These are phyloP conservation scores for Neonectria ditissima DNA, from an alignment of 2,329 filamentous ascomycete genomes.

Conservation along the genomic window DNA sequence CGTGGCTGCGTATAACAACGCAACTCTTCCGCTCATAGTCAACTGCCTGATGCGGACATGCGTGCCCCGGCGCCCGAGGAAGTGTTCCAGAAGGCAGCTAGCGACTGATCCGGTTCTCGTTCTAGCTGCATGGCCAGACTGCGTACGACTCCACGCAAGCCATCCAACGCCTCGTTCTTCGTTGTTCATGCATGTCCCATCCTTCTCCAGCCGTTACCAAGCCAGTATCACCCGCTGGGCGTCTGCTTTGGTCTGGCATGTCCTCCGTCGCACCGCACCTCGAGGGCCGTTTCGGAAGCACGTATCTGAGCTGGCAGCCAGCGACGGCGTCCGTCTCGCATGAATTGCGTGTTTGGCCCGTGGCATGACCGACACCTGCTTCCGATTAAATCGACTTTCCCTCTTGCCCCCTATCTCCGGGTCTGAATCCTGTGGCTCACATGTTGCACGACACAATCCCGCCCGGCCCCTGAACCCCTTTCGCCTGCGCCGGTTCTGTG, in stretches of 20 bases:
- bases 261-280: constrained; percentile 14
- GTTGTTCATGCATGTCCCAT: constrained; percentile 12
- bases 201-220: neutral
- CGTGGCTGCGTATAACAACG: neutral
- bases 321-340: neutral
- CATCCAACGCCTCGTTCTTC: constrained; percentile 8
- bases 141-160: constrained; percentile 22
- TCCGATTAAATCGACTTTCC: constrained; percentile 6
- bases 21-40: neutral
- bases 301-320: neutral
- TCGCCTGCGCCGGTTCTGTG: neutral
- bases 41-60: constrained; percentile 10
- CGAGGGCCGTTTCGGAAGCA: constrained; percentile 6
- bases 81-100: constrained; percentile 34
- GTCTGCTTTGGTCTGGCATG: constrained; percentile 5
- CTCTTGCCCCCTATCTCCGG: neutral
- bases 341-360: constrained; percentile 1
- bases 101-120: constrained; percentile 21
- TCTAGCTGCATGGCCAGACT: constrained; percentile 27
- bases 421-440: constrained; percentile 13
- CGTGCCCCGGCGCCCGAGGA: constrained; percentile 12
- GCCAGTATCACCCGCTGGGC: constrained; percentile 9
- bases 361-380: constrained; percentile 3
- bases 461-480: constrained; percentile 13
- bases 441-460: constrained; percentile 6